phyloP scores from a whole-genome alignment of 169 alveolate genomes.

The Cyclospora cayetanensis region DNA sequence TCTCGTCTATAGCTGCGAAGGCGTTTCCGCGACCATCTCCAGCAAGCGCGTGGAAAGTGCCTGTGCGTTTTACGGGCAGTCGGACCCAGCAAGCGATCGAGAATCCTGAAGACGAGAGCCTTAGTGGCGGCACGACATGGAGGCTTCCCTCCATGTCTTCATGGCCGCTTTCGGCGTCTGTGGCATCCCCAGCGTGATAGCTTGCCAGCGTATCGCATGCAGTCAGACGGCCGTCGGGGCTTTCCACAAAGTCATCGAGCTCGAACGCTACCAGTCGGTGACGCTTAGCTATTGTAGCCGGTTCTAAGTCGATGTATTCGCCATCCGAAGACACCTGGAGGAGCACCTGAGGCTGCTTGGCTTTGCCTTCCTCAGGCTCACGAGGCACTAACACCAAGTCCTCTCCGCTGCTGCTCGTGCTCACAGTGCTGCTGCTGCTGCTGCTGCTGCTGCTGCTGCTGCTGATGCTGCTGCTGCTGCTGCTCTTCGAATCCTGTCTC shows the following conservation, averaged over 20 bases:
- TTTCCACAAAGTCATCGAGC: slow-evolving; percentile 2
- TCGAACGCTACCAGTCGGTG: neutral
- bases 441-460: neutral
- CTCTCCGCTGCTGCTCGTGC: slow-evolving; percentile 6
- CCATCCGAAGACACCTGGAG: neutral
- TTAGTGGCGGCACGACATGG: neutral
- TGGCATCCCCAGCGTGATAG: too few relatives aligned
- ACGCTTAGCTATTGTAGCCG: neutral
- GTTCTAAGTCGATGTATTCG: slow-evolving; percentile 9
- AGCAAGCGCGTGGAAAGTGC: neutral
- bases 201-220: slow-evolving; percentile 3
- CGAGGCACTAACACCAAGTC: neutral
- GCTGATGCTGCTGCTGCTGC: neutral
- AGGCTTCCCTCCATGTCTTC: neutral
- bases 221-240: slow-evolving; percentile 9
- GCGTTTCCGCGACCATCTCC: slow-evolving; percentile 11
- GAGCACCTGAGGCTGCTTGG: neutral
- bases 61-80: neutral
- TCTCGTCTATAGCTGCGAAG: neutral
- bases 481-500: neutral
- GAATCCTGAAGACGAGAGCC: neutral
- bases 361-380: neutral
- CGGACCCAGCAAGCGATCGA: neutral
- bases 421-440: slow-evolving; percentile 13
- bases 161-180: neutral